These are phyloP conservation scores for Myriosclerotinia scirpicola DNA, from an alignment of 2,329 filamentous ascomycete species.

Conservation along the genomic window DNA sequence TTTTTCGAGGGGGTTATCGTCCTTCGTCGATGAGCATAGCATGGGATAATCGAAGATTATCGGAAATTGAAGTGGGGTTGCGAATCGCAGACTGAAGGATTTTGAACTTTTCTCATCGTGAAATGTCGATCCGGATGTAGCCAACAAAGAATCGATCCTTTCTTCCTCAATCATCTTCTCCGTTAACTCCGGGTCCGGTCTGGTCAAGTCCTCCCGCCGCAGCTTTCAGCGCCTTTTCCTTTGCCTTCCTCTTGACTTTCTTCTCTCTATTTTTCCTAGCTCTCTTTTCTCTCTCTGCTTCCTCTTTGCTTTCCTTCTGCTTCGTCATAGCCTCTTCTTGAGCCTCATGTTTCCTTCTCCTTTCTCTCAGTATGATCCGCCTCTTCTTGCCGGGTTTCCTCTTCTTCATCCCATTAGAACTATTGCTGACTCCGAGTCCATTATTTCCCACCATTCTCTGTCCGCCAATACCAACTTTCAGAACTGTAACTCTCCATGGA, in stretches of 20 bases:
- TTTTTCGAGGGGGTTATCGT: constrained; percentile 1
- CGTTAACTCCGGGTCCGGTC: constrained; percentile 4
- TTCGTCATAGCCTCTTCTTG: constrained; percentile 43
- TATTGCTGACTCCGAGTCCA: constrained; percentile 21
- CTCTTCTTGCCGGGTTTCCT: constrained; percentile 59
- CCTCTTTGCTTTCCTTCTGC: constrained; percentile 52
- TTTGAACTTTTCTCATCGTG: constrained; percentile 13
- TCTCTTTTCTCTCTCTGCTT: constrained; percentile 60
- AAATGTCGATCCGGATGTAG: constrained; percentile 20
- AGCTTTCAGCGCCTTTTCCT: constrained; percentile 56
- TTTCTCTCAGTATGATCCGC: constrained; percentile 51
- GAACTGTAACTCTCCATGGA: constrained; percentile 57
- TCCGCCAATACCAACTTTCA: constrained; percentile 39
- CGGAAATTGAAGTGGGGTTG: constrained; percentile 5
- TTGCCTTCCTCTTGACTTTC: constrained; percentile 58
- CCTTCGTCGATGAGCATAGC: constrained; percentile 14
- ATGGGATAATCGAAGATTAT: constrained; percentile 4
- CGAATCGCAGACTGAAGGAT: constrained; percentile 19
- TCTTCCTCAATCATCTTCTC: constrained; percentile 20
- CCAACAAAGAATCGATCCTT: constrained; percentile 1
- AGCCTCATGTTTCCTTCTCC: constrained; percentile 44
- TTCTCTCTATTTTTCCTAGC: constrained; percentile 60
- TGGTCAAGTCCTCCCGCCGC: constrained; percentile 19
- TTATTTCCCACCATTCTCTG: constrained; percentile 35
- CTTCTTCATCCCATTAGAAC: constrained; percentile 36